Percentiles rank a stretch among this genome's conserved stretches.
Conservation (phyloP, 2,329 filamentous ascomycete species). For the Xylaria hypoxylon region DNA sequence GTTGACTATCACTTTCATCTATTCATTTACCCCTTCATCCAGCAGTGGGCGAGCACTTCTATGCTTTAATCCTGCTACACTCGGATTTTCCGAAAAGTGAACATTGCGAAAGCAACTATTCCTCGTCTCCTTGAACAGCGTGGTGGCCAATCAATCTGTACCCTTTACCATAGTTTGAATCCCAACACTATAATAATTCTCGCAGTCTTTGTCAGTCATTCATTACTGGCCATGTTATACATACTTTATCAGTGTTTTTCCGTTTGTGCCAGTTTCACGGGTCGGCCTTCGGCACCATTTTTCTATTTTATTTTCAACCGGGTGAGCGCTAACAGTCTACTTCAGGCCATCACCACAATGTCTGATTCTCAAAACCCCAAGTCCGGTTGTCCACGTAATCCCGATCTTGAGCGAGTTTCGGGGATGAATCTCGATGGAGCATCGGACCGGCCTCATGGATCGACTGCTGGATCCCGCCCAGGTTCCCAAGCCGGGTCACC, state of each 20-base stretch:
- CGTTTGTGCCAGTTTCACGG: neutral
- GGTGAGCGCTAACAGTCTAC: neutral
- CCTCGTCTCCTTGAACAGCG: neutral
- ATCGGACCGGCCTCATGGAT: slow-evolving; percentile 37
- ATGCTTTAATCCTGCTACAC: neutral
- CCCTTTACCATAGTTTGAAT: neutral
- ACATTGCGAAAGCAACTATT: neutral
- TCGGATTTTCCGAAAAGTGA: neutral
- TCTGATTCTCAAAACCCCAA: slow-evolving; percentile 10
- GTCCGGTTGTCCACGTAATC: slow-evolving; percentile 18
- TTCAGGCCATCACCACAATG: slow-evolving; percentile 22
- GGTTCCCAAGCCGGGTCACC: slow-evolving; percentile 35
- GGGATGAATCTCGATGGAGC: slow-evolving; percentile 41
- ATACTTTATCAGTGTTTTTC: neutral
- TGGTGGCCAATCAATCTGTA: neutral
- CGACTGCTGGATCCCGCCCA: slow-evolving; percentile 14
- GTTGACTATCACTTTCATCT: neutral
- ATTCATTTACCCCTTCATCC: neutral
- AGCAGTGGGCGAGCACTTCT: neutral
- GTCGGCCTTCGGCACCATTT: neutral
- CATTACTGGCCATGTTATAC: neutral
- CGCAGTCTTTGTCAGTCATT: neutral
- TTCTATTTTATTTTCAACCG: too few species aligned
- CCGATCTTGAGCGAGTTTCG: slow-evolving; percentile 30
- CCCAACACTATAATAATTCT: neutral